phyloP scores from a whole-genome alignment of 768 basidiomycete species.

The Paxillus rubicundulus region DNA sequence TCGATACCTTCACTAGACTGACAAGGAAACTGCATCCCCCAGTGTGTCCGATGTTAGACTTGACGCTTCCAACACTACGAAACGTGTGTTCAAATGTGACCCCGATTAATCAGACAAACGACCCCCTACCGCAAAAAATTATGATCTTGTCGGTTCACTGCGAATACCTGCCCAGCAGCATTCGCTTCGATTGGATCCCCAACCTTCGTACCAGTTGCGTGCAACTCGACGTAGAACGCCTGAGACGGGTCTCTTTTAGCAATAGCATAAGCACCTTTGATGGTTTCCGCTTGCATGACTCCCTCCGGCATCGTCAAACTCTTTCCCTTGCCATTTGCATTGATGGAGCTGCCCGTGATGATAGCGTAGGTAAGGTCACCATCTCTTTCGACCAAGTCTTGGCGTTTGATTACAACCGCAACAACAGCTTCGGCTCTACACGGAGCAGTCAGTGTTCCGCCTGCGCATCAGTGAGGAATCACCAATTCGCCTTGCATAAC shows the following conservation, averaged over 20 bases:
- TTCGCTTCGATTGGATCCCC: slow-evolving; percentile 48
- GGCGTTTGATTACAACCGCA: slow-evolving; percentile 25
- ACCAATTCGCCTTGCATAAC: slow-evolving; percentile 7
- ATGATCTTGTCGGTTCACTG: slow-evolving; percentile 3
- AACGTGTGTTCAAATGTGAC: background rate
- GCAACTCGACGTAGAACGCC: slow-evolving; percentile 44
- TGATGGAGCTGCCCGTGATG: slow-evolving; percentile 22
- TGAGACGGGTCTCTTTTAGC: slow-evolving; percentile 26
- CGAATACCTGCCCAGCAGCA: slow-evolving; percentile 35
- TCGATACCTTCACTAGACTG: slow-evolving; percentile 19
- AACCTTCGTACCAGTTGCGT: slow-evolving; percentile 42
- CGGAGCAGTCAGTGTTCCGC: background rate
- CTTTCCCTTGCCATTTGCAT: slow-evolving; percentile 19
- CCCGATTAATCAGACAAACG: background rate
- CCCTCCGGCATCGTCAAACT: slow-evolving; percentile 25
- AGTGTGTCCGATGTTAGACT: slow-evolving; percentile 7
- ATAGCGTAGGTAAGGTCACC: slow-evolving; percentile 20
- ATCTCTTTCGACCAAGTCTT: slow-evolving; percentile 22
- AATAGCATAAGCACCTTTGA: slow-evolving; percentile 18
- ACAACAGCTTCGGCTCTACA: slow-evolving; percentile 13
- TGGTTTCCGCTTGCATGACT: slow-evolving; percentile 21
- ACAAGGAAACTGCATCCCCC: slow-evolving; percentile 21
- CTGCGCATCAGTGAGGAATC: background rate
- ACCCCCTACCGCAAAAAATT: background rate
- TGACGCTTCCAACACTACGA: slow-evolving; percentile 1